Percentiles rank a stretch among this genome's conserved stretches.
Conservation (phyloP, 768 basidiomycete species). For the Mycena galopus region DNA sequence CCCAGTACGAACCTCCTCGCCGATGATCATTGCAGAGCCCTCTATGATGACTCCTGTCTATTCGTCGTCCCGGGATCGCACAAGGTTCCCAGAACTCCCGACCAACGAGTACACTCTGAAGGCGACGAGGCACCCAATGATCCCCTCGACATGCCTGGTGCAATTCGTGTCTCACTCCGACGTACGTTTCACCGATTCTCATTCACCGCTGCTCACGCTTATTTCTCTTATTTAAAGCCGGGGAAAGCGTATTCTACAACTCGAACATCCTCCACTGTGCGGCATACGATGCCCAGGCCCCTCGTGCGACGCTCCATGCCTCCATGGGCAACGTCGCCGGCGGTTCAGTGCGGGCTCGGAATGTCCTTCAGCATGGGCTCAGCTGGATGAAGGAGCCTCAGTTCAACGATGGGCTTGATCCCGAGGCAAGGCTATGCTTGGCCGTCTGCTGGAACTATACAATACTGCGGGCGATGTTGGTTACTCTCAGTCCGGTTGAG, state of each 20-base stretch:
- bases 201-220: background rate
- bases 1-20: background rate
- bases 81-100: constrained; percentile 64
- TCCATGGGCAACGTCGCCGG: constrained; percentile 74
- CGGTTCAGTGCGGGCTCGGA: constrained; percentile 73
- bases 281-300: constrained; percentile 62
- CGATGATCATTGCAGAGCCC: constrained; percentile 58
- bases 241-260: constrained; percentile 86
- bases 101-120: constrained; percentile 69
- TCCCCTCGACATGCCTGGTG: constrained; percentile 80
- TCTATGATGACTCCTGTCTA: constrained; percentile 78
- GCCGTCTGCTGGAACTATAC: constrained; percentile 69
- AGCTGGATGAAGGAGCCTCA: constrained; percentile 72
- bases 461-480: constrained; percentile 57
- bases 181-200: constrained; percentile 56
- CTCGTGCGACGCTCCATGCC: constrained; percentile 78
- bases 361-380: constrained; percentile 82
- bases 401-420: constrained; percentile 63
- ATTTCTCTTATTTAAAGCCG: constrained; percentile 59
- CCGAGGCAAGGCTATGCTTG: constrained; percentile 67
- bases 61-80: constrained; percentile 81
- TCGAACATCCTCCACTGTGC: constrained; percentile 85
- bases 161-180: constrained; percentile 65
- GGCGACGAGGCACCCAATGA: constrained; percentile 63
- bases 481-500: constrained; percentile 62